Percentiles rank a stretch among this genome's conserved stretches.
Evolutionary conservation across 2,329 filamentous ascomycete genomes (phyloP).

Genomic region (Ascocoryne sarcoides): DNA sequence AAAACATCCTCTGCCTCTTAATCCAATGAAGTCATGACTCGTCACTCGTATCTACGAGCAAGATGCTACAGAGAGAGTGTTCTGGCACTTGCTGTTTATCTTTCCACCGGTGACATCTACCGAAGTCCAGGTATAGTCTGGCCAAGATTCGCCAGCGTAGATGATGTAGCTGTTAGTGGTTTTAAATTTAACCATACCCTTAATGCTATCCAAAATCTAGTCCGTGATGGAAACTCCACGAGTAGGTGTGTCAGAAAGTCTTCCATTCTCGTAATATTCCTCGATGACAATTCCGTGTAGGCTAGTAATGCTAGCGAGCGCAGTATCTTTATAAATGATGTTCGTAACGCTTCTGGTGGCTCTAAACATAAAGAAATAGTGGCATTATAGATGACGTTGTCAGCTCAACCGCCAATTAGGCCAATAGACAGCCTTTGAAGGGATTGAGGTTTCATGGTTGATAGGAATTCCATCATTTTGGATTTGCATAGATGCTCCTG

Average conservation of each 20-base stretch:
- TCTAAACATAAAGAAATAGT: constrained; percentile 37
- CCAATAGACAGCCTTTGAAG: constrained; percentile 45
- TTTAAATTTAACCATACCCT: constrained; percentile 31
- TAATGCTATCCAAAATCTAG: constrained; percentile 36
- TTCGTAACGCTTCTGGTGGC: constrained; percentile 34
- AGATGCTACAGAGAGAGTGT: constrained; percentile 29
- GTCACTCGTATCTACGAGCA: no score
- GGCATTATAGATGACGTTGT: constrained; percentile 47
- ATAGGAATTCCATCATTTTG: constrained; percentile 52
- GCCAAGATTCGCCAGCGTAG: constrained; percentile 42
- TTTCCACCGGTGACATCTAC: constrained; percentile 44
- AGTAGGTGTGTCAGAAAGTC: constrained; percentile 20
- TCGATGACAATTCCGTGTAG: constrained; percentile 44
- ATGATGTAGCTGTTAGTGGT: constrained; percentile 43
- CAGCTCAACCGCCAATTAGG: constrained; percentile 43
- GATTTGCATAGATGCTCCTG: constrained; percentile 43
- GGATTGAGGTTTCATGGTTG: constrained; percentile 40
- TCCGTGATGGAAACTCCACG: constrained; percentile 44
- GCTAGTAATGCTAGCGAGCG: constrained; percentile 37
- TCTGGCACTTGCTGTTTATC: constrained; percentile 33
- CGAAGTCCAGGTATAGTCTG: constrained; percentile 43
- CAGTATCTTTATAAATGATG: constrained; percentile 45
- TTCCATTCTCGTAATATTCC: constrained; percentile 40
- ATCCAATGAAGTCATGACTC: no score
- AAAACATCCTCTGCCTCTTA: no score